phyloP scores from a whole-genome alignment of 176 grass and related monocot species.

The Olyra latifolia region DNA sequence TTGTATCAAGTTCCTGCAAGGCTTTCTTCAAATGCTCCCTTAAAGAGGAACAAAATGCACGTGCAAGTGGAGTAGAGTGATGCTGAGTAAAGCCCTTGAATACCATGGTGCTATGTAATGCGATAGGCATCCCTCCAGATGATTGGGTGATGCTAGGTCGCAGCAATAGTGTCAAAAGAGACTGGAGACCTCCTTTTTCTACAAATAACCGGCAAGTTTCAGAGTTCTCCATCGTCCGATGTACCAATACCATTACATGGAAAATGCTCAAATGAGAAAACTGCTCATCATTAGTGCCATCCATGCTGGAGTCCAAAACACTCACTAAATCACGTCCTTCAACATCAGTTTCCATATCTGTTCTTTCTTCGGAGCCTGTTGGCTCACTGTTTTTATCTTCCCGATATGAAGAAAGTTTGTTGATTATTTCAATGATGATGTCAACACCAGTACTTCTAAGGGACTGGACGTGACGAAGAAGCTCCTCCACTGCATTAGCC shows the following conservation, averaged over 20 bases:
- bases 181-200: slow-evolving; percentile 81
- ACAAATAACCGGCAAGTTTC: slow-evolving; percentile 99
- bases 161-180: slow-evolving; percentile 79
- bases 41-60: slow-evolving; percentile 82
- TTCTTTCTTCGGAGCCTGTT: slow-evolving; percentile 54
- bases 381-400: slow-evolving; percentile 55
- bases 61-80: slow-evolving; percentile 86
- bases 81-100: slow-evolving; percentile 99
- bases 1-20: slow-evolving; percentile 60
- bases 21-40: slow-evolving; percentile 83
- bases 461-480: slow-evolving; percentile 92
- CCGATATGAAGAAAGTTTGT: slow-evolving; percentile 61
- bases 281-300: slow-evolving; percentile 72
- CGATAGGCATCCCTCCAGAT: slow-evolving; percentile 98
- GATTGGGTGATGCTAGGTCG: slow-evolving; percentile 96
- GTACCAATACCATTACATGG: slow-evolving; percentile 95
- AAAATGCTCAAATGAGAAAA: slow-evolving; percentile 95
- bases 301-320: slow-evolving; percentile 57
- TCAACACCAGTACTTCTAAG: slow-evolving; percentile 91
- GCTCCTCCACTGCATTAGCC: slow-evolving; percentile 94
- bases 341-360: slow-evolving; percentile 92
- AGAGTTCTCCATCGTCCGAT: slow-evolving; percentile 95
- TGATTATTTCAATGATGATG: slow-evolving; percentile 95
- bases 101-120: slow-evolving; percentile 95
- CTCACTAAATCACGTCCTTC: slow-evolving; percentile 89